Percentiles rank a stretch among this genome's conserved stretches.
Conservation (phyloP, 2,329 filamentous ascomycete genomes). For the Sporothrix phasma region DNA sequence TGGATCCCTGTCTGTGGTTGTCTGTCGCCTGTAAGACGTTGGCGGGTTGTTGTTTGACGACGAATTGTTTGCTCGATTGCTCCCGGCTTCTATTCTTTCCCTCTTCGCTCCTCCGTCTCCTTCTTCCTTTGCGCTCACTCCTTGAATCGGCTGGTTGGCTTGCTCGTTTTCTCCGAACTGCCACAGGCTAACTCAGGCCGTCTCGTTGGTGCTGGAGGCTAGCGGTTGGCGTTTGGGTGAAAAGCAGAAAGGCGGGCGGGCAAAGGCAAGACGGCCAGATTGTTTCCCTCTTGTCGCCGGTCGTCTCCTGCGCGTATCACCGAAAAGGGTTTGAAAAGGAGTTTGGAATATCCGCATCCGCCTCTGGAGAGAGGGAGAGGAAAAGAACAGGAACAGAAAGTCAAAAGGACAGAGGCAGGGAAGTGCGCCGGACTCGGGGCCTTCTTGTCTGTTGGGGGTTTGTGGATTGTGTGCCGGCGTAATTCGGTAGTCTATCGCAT, state of each 20-base stretch:
- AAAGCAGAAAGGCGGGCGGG: neutral
- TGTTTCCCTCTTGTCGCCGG: neutral
- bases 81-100: neutral
- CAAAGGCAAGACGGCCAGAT: neutral
- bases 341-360: neutral
- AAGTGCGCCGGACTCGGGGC: neutral
- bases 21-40: neutral
- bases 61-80: neutral
- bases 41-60: neutral
- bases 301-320: neutral
- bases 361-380: neutral
- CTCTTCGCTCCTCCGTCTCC: neutral
- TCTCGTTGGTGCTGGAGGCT: neutral
- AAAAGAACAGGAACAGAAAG: neutral
- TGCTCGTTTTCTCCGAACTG: constrained; percentile 5
- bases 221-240: neutral
- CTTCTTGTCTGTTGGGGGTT: neutral
- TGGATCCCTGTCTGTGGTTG: neutral
- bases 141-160: neutral
- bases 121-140: neutral
- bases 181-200: constrained; percentile 3
- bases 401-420: neutral
- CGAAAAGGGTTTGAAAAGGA: too few relatives aligned
- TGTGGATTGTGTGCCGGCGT: neutral
- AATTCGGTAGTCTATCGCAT: neutral